A percentile compares a stretch with the other conserved stretches of the same genome.
Conservation (phyloP, 305 asterid species). For the Plantago coronopus region DNA sequence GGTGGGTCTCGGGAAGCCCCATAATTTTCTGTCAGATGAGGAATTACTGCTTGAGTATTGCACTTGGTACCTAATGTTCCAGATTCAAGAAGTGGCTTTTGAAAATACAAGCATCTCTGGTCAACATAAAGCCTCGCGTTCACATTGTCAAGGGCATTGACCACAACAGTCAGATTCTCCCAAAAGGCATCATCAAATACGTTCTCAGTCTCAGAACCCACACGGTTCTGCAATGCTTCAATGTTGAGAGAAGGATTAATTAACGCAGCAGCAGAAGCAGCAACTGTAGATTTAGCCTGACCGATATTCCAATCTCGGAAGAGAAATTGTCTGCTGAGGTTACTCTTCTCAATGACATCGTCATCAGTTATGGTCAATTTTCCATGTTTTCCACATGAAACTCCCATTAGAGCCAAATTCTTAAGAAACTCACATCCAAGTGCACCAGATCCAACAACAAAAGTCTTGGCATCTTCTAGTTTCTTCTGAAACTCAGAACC, state of each 20-base stretch:
- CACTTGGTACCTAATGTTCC: slow-evolving; percentile 95
- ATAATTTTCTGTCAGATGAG: slow-evolving; percentile 87
- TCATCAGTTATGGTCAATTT: slow-evolving; percentile 84
- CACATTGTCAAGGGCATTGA: slow-evolving; percentile 94
- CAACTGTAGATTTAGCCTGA: slow-evolving; percentile 94
- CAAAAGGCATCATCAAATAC: slow-evolving; percentile 83
- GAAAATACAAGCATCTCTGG: slow-evolving; percentile 87
- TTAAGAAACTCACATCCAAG: slow-evolving; percentile 92
- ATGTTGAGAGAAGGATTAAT: slow-evolving; percentile 57
- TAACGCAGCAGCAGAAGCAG: slow-evolving; percentile 75
- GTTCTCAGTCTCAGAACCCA: slow-evolving; percentile 79
- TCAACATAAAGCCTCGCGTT: slow-evolving; percentile 94
- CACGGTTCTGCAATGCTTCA: slow-evolving; percentile 94
- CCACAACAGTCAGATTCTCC: slow-evolving; percentile 74
- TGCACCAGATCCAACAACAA: slow-evolving; percentile 96
- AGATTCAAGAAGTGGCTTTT: slow-evolving; percentile 89
- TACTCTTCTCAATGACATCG: slow-evolving; percentile 94
- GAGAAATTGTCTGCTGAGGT: slow-evolving; percentile 90
- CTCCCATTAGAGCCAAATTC: slow-evolving; percentile 92
- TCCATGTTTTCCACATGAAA: slow-evolving; percentile 67
- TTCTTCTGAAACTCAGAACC: slow-evolving; percentile 84
- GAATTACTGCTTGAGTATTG: slow-evolving; percentile 91
- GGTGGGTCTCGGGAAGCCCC: slow-evolving; percentile 98
- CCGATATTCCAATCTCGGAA: slow-evolving; percentile 99
- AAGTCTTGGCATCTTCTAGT: slow-evolving; percentile 70